Percentiles rank a stretch among this genome's conserved stretches.
Evolutionary conservation across 2,329 filamentous ascomycete genomes (phyloP).

Genomic region (Graphilbum ipis-grandicollis): DNA sequence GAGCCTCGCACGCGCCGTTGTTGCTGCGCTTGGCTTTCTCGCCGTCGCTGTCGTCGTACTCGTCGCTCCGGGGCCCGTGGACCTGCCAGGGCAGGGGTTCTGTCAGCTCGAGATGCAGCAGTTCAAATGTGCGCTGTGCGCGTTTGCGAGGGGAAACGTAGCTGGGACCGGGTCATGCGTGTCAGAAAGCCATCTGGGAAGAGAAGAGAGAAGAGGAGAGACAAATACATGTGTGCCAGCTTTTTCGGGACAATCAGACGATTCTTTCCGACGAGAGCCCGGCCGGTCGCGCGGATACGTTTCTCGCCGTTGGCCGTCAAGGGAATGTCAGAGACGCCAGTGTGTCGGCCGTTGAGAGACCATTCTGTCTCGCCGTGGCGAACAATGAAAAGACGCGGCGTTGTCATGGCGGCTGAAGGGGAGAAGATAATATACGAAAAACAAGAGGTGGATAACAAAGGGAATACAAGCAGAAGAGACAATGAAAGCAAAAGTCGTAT

Average conservation of each 20-base stretch:
- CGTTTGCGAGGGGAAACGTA: slow-evolving; percentile 78
- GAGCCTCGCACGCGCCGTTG: slow-evolving; percentile 34
- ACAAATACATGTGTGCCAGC: slow-evolving; percentile 60
- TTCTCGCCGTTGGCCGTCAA: slow-evolving; percentile 69
- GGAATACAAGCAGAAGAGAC: not conserved
- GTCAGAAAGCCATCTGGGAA: not conserved
- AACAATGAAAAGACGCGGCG: slow-evolving; percentile 63
- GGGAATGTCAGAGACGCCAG: slow-evolving; percentile 70
- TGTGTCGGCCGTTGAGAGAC: slow-evolving; percentile 76
- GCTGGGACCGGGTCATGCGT: slow-evolving; percentile 22
- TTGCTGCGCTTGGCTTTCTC: slow-evolving; percentile 9
- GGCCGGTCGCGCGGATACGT: slow-evolving; percentile 58
- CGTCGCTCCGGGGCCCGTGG: slow-evolving; percentile 18
- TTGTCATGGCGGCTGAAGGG: slow-evolving; percentile 17
- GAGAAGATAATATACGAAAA: not conserved
- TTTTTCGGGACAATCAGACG: slow-evolving; percentile 70
- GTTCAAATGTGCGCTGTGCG: slow-evolving; percentile 77
- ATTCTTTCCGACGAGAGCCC: slow-evolving; percentile 69
- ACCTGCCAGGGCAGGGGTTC: slow-evolving; percentile 54
- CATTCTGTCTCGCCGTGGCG: slow-evolving; percentile 93
- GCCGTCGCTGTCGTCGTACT: not conserved
- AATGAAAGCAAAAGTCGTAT: no score
- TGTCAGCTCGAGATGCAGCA: slow-evolving; percentile 58
- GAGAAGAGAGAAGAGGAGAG: not conserved
- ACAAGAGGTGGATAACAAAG: not conserved